Conservation (phyloP, 2,329 filamentous ascomycete genomes). For the Ophiostoma sp. region DNA sequence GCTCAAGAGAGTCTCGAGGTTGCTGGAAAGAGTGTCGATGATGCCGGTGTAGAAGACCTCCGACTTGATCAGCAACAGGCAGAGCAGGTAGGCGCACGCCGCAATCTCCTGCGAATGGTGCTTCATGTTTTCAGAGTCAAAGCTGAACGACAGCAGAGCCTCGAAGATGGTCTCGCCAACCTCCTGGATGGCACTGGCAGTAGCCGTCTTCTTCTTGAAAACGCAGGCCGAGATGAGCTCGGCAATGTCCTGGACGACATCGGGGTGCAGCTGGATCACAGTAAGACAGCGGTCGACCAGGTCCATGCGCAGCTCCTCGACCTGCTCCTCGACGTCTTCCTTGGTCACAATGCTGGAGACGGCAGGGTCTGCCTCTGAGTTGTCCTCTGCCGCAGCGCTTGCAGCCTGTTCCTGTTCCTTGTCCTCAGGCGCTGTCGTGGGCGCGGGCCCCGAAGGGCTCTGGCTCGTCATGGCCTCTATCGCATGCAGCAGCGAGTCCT, state of each 20-base stretch:
- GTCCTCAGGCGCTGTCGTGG: neutral
- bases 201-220: constrained; percentile 50
- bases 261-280: constrained; percentile 79
- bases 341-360: constrained; percentile 43
- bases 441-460: neutral
- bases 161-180: constrained; percentile 78
- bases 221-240: constrained; percentile 74
- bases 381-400: neutral
- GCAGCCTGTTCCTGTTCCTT: neutral
- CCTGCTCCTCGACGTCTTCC: constrained; percentile 73
- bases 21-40: constrained; percentile 67
- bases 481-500: neutral
- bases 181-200: constrained; percentile 46
- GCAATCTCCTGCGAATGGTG: constrained; percentile 61
- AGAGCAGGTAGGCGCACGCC: constrained; percentile 86
- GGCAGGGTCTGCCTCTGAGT: constrained; percentile 28
- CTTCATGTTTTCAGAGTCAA: constrained; percentile 61
- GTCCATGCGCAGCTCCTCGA: constrained; percentile 65
- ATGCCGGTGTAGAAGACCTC: constrained; percentile 71
- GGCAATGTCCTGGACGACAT: constrained; percentile 83
- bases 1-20: constrained; percentile 66
- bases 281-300: constrained; percentile 88
- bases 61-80: constrained; percentile 77
- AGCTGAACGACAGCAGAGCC: constrained; percentile 67
- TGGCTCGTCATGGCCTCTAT: constrained; percentile 10